A percentile compares a stretch with the other conserved stretches of the same genome.
Conservation (phyloP, 306 rosid genomes). For the Alnus glutinosa region DNA sequence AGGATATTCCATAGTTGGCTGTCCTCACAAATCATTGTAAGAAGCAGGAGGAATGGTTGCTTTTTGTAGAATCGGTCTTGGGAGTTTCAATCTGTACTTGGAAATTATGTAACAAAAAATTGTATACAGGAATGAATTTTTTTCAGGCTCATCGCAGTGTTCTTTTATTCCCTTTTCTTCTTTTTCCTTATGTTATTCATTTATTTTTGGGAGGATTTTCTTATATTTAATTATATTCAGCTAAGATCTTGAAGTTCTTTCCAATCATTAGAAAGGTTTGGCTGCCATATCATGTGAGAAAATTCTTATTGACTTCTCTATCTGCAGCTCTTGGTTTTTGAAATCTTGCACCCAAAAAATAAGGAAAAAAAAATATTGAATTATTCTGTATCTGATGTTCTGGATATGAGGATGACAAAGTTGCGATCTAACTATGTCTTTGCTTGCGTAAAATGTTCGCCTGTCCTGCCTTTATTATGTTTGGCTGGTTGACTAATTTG, state of each 20-base stretch:
- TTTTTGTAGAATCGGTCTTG: conserved; percentile 7
- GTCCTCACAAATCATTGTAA: conserved; percentile 21
- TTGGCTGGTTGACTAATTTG: background rate
- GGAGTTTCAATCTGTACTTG: conserved; percentile 16
- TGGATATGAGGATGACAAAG: background rate
- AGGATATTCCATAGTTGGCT: conserved; percentile 7
- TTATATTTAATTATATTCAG: conserved; percentile 8
- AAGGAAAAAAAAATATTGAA: too few species aligned
- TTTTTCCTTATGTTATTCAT: background rate
- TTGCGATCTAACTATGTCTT: background rate
- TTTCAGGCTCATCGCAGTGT: conserved; percentile 16
- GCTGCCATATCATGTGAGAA: background rate
- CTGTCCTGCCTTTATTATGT: background rate
- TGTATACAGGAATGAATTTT: conserved; percentile 5
- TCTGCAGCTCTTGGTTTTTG: background rate
- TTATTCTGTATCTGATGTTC: background rate
- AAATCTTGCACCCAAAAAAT: background rate
- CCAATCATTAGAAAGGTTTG: background rate
- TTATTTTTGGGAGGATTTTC: background rate
- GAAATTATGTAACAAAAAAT: conserved; percentile 17
- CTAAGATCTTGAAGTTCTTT: background rate
- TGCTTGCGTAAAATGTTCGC: background rate
- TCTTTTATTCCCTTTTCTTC: background rate
- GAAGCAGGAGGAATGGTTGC: conserved; percentile 10
- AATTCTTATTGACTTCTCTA: background rate